Base-by-base conservation (phyloP, 73 alveolate genomes). In the Tetrahymena thermophila region DNA sequence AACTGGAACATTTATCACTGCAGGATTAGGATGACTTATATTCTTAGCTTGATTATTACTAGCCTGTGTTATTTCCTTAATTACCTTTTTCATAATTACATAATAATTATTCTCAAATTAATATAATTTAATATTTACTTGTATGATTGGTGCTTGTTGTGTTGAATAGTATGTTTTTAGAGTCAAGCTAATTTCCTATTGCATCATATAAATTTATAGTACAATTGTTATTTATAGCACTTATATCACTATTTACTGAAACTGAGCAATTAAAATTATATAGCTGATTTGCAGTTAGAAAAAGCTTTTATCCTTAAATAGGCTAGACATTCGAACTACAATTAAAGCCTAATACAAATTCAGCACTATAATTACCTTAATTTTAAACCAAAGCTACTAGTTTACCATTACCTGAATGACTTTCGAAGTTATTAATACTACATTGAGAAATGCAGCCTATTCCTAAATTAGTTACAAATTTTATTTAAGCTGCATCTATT, bases 341-440 rank as follows among this genome's bases (percentile, higher is more conserved):
- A 17, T 93, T 89, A 96, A 94, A 94, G 19, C 96, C 89, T n/a
- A 97, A 28, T 9, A 94, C 40, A 94, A 96, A 97, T 38, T 94
- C 97, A 14, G 98, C 97, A 44, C 96, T 96, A 34, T 96, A 84
- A 10, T 38, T 40, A 4, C 99, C 99, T 25, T 94, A 89, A 94
- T 97, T 97, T 21, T 50, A 43, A 85, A 97, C 58, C 35, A 50
- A 43, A 17, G 97, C 95, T 38, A 50, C 93, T 43, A 97, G 37
- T 10, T 19, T 55, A 83, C 99, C 99, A 94, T 97, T 95, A 28
- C 93, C 93, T 23, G 97, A 57, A 89, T 85, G 85, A 19, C 97
- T 94, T 58, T 96, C 98, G 85, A 97, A 97, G 50, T 85, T 57
- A 31, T 95, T 85, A 34, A 96, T 85, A 85, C 34, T 31, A n/a